phyloP scores from a whole-genome alignment of 441 rosid species.

The Hypseocharis bilobata region DNA sequence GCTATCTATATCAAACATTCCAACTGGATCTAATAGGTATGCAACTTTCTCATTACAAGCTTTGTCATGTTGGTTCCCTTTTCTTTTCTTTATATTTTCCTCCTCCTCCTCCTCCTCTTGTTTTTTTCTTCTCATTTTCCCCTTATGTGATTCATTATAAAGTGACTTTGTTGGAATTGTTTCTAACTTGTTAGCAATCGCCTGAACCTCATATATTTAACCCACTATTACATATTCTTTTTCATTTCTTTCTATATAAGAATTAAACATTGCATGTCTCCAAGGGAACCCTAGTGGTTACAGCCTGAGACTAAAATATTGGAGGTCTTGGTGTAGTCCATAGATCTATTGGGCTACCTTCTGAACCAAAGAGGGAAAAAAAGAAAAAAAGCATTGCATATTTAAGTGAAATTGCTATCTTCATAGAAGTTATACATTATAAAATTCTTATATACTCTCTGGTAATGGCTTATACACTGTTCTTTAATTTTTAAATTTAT shows the following conservation, averaged over 20 bases:
- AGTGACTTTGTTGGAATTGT: not conserved
- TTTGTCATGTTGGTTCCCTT: not conserved
- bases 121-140: too few species aligned
- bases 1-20: conserved; percentile 79
- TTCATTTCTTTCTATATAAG: not conserved
- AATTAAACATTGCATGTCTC: not conserved
- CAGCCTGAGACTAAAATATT: too few species aligned
- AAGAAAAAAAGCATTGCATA: not conserved
- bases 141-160: not conserved
- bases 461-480: not conserved
- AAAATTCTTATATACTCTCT: not conserved
- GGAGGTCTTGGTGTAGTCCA: too few species aligned
- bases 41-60: not conserved
- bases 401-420: not conserved
- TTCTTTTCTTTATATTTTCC: not conserved
- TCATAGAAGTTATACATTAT: not conserved
- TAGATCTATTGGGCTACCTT: too few species aligned
- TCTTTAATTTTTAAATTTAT: not conserved
- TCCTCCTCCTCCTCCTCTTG: too few species aligned
- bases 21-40: conserved; percentile 50
- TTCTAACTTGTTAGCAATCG: not conserved
- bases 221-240: not conserved
- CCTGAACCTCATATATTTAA: not conserved
- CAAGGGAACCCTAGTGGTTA: not conserved
- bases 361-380: too few species aligned